phyloP scores from a whole-genome alignment of 2,329 filamentous ascomycete species.

The Aspergillus transmontanensis region DNA sequence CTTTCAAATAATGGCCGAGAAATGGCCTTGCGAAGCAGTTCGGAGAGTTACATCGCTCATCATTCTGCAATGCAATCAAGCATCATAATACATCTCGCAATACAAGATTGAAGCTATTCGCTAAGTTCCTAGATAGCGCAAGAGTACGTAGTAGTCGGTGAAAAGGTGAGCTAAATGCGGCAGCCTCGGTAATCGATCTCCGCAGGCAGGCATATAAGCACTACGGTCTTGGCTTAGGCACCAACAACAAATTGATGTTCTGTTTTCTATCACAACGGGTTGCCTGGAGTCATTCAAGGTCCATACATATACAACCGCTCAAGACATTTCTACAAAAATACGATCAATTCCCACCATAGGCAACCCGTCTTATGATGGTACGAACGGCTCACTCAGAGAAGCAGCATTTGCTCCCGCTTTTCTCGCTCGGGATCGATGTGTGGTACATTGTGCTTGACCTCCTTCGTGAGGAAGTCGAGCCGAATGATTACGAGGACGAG shows the following conservation, averaged over 20 bases:
- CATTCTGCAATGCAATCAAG: too few relatives aligned
- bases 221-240: neutral
- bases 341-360: neutral
- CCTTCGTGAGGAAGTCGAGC: neutral
- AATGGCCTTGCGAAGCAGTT: too few relatives aligned
- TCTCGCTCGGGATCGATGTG: neutral
- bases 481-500: neutral
- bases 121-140: neutral
- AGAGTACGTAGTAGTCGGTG: too few relatives aligned
- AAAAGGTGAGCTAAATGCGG: too few relatives aligned
- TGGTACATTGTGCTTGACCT: constrained; percentile 2
- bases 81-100: too few relatives aligned
- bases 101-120: neutral
- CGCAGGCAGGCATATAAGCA: neutral
- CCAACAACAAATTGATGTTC: neutral
- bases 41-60: too few relatives aligned
- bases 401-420: neutral
- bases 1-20: too few relatives aligned
- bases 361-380: neutral
- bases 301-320: neutral
- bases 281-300: neutral
- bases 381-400: neutral
- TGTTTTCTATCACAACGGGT: neutral
- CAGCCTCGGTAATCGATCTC: too few relatives aligned
- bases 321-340: neutral